A percentile compares a stretch with the other conserved stretches of the same genome.
phyloP scores from a whole-genome alignment of 148 eudicot genomes.

The Rheum nobile region DNA sequence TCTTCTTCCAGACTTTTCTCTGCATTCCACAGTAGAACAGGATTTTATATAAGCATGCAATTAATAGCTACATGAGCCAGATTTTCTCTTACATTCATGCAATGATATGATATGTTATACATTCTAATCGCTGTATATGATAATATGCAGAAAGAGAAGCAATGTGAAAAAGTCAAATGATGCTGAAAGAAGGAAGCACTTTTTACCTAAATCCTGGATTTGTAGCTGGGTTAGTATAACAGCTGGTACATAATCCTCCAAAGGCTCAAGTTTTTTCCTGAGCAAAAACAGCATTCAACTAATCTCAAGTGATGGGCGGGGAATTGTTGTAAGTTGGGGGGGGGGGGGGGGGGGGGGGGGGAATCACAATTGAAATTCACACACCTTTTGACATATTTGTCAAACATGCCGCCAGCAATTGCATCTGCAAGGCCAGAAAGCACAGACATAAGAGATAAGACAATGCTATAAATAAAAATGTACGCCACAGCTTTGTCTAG shows the following conservation, averaged over 20 bases:
- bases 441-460: too few relatives aligned
- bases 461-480: too few relatives aligned
- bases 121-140: too few relatives aligned
- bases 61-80: background rate
- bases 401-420: slow-evolving; percentile 44
- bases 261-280: slow-evolving; percentile 89
- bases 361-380: background rate
- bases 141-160: too few relatives aligned
- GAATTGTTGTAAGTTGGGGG: too few relatives aligned
- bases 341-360: too few relatives aligned
- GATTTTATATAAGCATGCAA: background rate
- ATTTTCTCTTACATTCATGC: background rate
- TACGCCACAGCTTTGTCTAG: too few relatives aligned
- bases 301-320: background rate
- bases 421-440: slow-evolving; percentile 48
- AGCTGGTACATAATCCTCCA: slow-evolving; percentile 89
- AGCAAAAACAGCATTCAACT: slow-evolving; percentile 11
- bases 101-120: background rate
- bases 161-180: background rate
- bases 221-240: slow-evolving; percentile 75
- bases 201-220: slow-evolving; percentile 73
- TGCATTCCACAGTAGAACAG: slow-evolving; percentile 15
- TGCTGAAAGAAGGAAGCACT: background rate
- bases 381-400: slow-evolving; percentile 62
- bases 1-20: slow-evolving; percentile 63